Evolutionary conservation across 2,329 filamentous ascomycete genomes (phyloP).

Genomic region (Monosporascus sp.): DNA sequence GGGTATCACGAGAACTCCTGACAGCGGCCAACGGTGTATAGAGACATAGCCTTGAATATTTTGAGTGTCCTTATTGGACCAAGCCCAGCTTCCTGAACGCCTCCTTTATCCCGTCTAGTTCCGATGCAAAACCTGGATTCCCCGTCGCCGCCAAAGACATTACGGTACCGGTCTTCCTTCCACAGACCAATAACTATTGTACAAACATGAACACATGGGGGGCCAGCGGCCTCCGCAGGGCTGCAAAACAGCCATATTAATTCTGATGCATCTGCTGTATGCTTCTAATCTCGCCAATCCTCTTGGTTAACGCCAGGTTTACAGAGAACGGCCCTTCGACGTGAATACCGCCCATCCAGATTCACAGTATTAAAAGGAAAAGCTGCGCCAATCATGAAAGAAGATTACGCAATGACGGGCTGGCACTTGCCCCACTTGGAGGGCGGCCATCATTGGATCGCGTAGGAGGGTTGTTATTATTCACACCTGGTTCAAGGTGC

Average conservation of each 20-base stretch:
- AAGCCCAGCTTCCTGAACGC: neutral
- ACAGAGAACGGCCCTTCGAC: neutral
- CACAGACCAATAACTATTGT: neutral
- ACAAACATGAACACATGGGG: neutral
- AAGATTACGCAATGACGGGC: slow-evolving; percentile 69
- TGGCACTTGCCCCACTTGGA: slow-evolving; percentile 67
- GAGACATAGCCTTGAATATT: no score
- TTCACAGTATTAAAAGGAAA: neutral
- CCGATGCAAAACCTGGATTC: neutral
- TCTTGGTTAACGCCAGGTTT: neutral
- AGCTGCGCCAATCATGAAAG: slow-evolving; percentile 44
- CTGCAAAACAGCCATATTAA: neutral
- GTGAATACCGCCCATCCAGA: neutral
- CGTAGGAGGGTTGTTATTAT: slow-evolving; percentile 24
- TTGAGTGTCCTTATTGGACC: no score
- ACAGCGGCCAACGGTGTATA: no score
- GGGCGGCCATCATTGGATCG: slow-evolving; percentile 30
- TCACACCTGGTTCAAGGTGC: slow-evolving; percentile 25
- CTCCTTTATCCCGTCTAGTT: neutral
- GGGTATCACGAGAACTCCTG: no score
- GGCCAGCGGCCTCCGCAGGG: neutral
- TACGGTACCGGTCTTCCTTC: neutral
- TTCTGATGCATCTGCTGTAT: neutral
- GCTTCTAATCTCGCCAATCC: neutral
- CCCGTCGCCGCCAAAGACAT: no score